Evolutionary conservation across 2,329 filamentous ascomycete species (phyloP), one percentile per base, ranked within the genome.

Genomic region (Rutstroemia sp.): DNA sequence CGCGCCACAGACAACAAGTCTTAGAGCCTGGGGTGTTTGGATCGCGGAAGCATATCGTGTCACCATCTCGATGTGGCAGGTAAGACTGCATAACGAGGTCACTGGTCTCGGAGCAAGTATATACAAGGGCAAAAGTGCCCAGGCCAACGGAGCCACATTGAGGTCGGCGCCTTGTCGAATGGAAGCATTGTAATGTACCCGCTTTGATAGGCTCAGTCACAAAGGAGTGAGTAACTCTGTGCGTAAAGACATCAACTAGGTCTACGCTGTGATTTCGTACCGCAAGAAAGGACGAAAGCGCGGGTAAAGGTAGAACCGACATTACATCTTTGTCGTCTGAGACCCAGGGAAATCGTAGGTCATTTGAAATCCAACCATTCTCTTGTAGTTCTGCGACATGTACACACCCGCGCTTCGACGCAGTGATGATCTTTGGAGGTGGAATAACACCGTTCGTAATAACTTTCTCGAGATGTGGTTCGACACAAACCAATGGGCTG

Each of bases 31-130:
- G 69, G 0, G 70, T 71, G 2, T 64, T 65, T 1, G 73, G 72
- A 57, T 77, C 73, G 46, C 77, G 76, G 51, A 85, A 78, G 65
- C 79, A 84, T 10, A 89, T 81, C 51, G 73, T 75, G 64, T 76
- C 79, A 38, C 71, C 75, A 10, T 81, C 78, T 30, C 76, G 72
- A 9, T 76, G 70, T 0, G 82, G 78, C 0, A 76, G 72, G 64
- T 84, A 88, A 0, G 78, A 85, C 53, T 87, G 83, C 60, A 89
- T 73, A 19, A 88, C 75, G 56, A 85, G 82, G 49, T 85, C 78
- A 10, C 80, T 78, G 0, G 79, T 81, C 19, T 82, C 79, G 4
- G 75, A 72, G 57, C 80, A 78, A 3, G 77, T 76, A 65, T 89
- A 89, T 12, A 79, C 80, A 21, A 90, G 70, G 0, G 80, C 83